Base-by-base conservation (phyloP, 176 grass and related monocot genomes). In the Alopecurus myosuroides region DNA sequence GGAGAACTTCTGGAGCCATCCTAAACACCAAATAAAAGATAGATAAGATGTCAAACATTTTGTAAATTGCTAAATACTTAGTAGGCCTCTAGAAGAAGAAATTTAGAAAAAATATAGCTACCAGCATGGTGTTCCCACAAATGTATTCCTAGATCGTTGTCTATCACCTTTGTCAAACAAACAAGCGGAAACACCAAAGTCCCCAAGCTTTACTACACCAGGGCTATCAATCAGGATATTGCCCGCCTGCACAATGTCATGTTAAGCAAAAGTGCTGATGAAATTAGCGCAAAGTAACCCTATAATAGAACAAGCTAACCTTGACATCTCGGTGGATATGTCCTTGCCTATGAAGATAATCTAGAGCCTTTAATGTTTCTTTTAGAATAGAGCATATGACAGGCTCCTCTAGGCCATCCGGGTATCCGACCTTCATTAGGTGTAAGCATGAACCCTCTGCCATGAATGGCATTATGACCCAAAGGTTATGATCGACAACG, bases 401-500 rank as follows among this genome's bases (percentile, higher is more conserved):
- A 39, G 63, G 91, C 70, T 98, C 96, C 81, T 98, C 96, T 3
- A 98, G 93, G 79, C 96, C 96, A 36, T 98, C 93, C 13, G 94
- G 77, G 81, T 92, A 90, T 29, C 93, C 88, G 5, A 95, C 86
- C 86, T 98, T 98, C 91, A 98, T 98, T 78, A 98, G 90, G 81
- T 98, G 96, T 86, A 98, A 89, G 77, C 97, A 98, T 14, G 96
- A 98, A 44, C 96, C 96, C 78, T 95, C 96, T 39, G 87, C 80
- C 96, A 98, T 98, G 77, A 92, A 98, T 44, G 96, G 96, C 96
- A 98, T 98, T 82, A 98, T 80, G 48, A 98, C 97, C 97, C 97
- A 98, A 74, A 98, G 93, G 88, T 78, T 86, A 4, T 75, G 89
- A 29, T 92, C 89, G 17, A 98, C 93, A 20, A 95, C 93, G 70